Evolutionary conservation across 306 rosid genomes (phyloP).

Genomic region (Lathyrus oleraceus): DNA sequence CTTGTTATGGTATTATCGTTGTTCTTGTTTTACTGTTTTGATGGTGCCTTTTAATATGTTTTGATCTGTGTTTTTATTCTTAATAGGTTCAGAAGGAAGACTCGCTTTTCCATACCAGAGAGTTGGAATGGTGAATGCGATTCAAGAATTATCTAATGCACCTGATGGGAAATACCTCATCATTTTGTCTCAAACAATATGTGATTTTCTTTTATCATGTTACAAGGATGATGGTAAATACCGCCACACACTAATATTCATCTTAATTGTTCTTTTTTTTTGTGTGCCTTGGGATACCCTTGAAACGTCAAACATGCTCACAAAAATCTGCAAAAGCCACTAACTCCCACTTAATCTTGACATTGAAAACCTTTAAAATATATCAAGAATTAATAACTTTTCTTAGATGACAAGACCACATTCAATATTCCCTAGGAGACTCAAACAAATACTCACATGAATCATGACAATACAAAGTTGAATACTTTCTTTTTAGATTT

Average conservation of each 20-base stretch:
- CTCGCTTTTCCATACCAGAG: slow-evolving; percentile 94
- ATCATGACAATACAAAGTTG: slow-evolving; percentile 3
- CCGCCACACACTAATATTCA: slow-evolving; percentile 1
- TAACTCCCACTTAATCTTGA: not conserved
- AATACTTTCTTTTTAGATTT: slow-evolving; percentile 23
- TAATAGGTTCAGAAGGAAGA: slow-evolving; percentile 92
- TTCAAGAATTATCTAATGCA: slow-evolving; percentile 76
- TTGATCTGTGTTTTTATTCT: slow-evolving; percentile 36
- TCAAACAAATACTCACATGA: slow-evolving; percentile 7
- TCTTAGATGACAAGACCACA: not conserved
- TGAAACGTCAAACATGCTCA: not conserved
- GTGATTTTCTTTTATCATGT: slow-evolving; percentile 74
- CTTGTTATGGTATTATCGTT: slow-evolving; percentile 19
- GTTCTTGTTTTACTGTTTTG: slow-evolving; percentile 23
- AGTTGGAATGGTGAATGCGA: slow-evolving; percentile 78
- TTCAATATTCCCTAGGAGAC: not conserved
- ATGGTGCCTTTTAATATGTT: slow-evolving; percentile 30
- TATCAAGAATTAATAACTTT: not conserved
- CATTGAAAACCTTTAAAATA: slow-evolving; percentile 1
- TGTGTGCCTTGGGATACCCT: not conserved
- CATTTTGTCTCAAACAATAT: slow-evolving; percentile 55
- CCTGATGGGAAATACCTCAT: slow-evolving; percentile 76
- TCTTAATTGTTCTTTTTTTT: not conserved
- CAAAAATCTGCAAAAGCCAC: slow-evolving; percentile 12
- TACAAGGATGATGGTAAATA: slow-evolving; percentile 81